Conservation (phyloP, 352 stramenopile species). For the Phytophthora sp. region DNA sequence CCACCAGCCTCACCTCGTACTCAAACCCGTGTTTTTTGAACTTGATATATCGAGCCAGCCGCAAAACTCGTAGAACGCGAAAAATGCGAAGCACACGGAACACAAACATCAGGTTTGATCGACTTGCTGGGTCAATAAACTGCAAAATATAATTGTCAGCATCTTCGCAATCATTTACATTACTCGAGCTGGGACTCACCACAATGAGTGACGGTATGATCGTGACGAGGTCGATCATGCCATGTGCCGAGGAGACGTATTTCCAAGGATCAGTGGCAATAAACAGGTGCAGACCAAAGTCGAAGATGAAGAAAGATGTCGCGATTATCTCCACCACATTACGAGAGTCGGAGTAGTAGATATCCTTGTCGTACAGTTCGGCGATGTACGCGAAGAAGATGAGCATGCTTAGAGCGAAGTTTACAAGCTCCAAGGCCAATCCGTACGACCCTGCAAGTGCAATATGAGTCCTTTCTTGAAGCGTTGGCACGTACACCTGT, state of each 20-base stretch:
- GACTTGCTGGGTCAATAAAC: constrained; percentile 53
- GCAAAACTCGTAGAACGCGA: constrained; percentile 62
- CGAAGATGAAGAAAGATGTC: constrained; percentile 67
- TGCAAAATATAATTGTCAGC: constrained; percentile 16
- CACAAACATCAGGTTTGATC: constrained; percentile 64
- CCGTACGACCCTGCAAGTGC: constrained; percentile 44
- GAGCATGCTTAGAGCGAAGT: constrained; percentile 64
- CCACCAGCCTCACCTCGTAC: constrained; percentile 55
- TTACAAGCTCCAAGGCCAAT: constrained; percentile 59
- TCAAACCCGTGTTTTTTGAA: constrained; percentile 77
- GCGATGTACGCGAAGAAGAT: constrained; percentile 69
- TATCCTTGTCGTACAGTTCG: constrained; percentile 38
- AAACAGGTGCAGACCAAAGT: constrained; percentile 70
- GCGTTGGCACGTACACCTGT: constrained; percentile 53
- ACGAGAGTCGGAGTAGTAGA: constrained; percentile 26
- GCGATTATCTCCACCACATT: constrained; percentile 48
- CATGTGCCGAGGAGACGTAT: constrained; percentile 60
- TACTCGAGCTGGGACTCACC: constrained; percentile 23
- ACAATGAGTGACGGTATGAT: constrained; percentile 72
- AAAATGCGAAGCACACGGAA: constrained; percentile 77
- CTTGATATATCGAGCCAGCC: constrained; percentile 60
- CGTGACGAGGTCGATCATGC: constrained; percentile 74
- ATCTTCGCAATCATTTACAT: neutral
- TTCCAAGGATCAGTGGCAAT: constrained; percentile 41
- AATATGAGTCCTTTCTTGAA: constrained; percentile 47